These are phyloP conservation scores for Trebouxia sp. DNA, from an alignment of 139 green algal species.

Conservation along the genomic window DNA sequence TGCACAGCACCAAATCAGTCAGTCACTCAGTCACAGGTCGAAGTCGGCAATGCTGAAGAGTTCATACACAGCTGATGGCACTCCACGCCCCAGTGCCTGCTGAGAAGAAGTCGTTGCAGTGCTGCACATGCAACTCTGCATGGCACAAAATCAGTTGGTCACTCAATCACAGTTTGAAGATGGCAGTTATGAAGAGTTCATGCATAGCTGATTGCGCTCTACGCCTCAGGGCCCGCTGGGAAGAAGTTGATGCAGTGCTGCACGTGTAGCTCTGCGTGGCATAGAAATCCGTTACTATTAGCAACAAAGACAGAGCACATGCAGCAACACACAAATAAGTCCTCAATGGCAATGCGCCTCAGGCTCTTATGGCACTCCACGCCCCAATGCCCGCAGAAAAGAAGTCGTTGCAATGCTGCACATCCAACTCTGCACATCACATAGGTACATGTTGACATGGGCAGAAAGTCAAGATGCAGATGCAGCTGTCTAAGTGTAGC, in stretches of 20 bases:
- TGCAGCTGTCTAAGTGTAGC: slow-evolving; percentile 60
- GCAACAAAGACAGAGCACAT: too few relatives aligned
- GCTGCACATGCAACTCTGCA: slow-evolving; percentile 47
- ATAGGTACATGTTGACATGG: too few relatives aligned
- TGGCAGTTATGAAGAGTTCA: slow-evolving; percentile 36
- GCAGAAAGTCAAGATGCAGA: slow-evolving; percentile 51
- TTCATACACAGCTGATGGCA: slow-evolving; percentile 25
- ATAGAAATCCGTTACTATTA: too few relatives aligned
- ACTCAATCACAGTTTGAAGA: too few relatives aligned
- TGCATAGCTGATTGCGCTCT: slow-evolving; percentile 30
- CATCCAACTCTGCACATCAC: slow-evolving; percentile 41
- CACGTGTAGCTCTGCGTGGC: too few relatives aligned
- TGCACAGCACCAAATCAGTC: not conserved
- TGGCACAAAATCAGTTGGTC: not conserved
- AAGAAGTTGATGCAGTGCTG: slow-evolving; percentile 61
- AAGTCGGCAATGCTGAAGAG: too few relatives aligned
- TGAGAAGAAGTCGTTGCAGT: slow-evolving; percentile 58
- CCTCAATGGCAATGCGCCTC: slow-evolving; percentile 49
- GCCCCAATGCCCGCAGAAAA: slow-evolving; percentile 32
- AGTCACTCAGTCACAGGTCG: too few relatives aligned
- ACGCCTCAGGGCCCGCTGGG: not conserved
- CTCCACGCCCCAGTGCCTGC: not conserved
- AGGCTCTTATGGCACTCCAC: slow-evolving; percentile 42
- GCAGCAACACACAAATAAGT: too few relatives aligned
- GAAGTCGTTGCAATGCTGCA: slow-evolving; percentile 65